Percentiles rank a stretch among this genome's conserved stretches.
These are phyloP conservation scores for Actinomortierella ambigua DNA, from an alignment of 371 early-diverging fungal species.

Conservation along the genomic window DNA sequence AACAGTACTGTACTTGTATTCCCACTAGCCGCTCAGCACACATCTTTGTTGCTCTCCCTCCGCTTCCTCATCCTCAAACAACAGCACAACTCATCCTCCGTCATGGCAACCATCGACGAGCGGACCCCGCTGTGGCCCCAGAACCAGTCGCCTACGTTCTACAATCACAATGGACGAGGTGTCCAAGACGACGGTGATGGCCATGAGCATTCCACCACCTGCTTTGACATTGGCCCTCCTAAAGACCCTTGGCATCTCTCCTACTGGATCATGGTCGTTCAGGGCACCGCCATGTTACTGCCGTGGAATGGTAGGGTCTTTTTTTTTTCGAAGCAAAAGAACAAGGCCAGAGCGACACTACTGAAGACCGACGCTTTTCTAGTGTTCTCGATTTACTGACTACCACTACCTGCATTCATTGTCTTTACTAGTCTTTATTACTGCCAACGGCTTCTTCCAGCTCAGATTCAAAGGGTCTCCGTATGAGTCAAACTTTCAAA, in stretches of 20 bases:
- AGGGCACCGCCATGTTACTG: conserved; percentile 76
- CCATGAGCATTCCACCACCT: no score
- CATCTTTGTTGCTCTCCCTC: not conserved
- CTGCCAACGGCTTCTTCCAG: conserved; percentile 75
- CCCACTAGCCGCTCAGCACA: no score
- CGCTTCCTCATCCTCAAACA: not conserved
- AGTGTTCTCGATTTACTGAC: no score
- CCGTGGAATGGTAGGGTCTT: conserved; percentile 91
- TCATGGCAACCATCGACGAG: conserved; percentile 20
- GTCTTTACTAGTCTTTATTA: conserved; percentile 66
- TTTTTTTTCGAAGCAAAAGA: no score
- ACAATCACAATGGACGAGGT: no score
- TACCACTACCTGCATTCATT: not conserved
- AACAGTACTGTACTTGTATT: no score
- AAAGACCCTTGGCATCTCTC: conserved; percentile 31
- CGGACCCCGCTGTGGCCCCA: conserved; percentile 26
- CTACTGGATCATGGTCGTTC: conserved; percentile 67
- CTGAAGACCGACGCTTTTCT: no score
- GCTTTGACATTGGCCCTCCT: conserved; percentile 32
- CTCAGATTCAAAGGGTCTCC: conserved; percentile 62
- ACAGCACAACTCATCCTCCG: not conserved
- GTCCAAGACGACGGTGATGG: no score
- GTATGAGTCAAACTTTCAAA: conserved; percentile 72
- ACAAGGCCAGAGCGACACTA: no score
- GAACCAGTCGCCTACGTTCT: not conserved